Evolutionary conservation across 2,329 filamentous ascomycete species (phyloP).

Genomic region (Colletotrichum viniferum): DNA sequence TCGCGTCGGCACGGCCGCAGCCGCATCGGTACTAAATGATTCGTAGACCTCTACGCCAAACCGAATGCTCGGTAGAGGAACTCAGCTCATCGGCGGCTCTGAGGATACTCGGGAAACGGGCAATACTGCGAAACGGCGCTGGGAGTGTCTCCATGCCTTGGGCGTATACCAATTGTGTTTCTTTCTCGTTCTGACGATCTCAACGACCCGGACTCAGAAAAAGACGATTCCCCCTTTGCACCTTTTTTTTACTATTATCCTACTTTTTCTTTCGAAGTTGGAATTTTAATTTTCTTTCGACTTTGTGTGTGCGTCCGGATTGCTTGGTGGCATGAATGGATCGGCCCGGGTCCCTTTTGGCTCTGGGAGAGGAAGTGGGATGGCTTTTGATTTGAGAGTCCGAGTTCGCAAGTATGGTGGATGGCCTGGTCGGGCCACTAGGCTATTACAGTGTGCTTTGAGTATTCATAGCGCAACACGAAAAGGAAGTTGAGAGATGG

Average conservation of each 20-base stretch:
- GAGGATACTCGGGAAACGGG: slow-evolving; percentile 20
- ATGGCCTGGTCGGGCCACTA: not conserved
- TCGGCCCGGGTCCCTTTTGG: not conserved
- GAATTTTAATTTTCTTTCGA: slow-evolving; percentile 1
- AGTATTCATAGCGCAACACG: slow-evolving; percentile 14
- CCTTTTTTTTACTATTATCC: slow-evolving; percentile 22
- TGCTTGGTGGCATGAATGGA: not conserved
- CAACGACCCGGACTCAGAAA: slow-evolving; percentile 21
- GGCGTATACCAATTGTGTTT: slow-evolving; percentile 24
- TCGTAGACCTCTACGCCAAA: slow-evolving; percentile 41
- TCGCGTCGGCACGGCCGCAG: slow-evolving; percentile 23
- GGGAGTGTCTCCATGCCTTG: slow-evolving; percentile 23
- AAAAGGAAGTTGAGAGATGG: slow-evolving; percentile 19
- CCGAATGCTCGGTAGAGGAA: slow-evolving; percentile 39
- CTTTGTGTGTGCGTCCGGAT: not conserved
- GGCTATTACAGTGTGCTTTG: slow-evolving; percentile 7
- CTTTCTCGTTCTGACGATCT: slow-evolving; percentile 19
- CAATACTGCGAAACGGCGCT: slow-evolving; percentile 21
- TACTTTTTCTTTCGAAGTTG: slow-evolving; percentile 14
- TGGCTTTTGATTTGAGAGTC: not conserved
- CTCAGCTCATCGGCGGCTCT: slow-evolving; percentile 24
- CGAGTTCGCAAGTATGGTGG: not conserved
- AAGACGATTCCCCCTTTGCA: slow-evolving; percentile 21
- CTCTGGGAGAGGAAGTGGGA: not conserved
- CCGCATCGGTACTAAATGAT: slow-evolving; percentile 32